Evolutionary conservation across 1,284 basidiomycete genomes (phyloP).

Genomic region (Rhodotorula sp.): DNA sequence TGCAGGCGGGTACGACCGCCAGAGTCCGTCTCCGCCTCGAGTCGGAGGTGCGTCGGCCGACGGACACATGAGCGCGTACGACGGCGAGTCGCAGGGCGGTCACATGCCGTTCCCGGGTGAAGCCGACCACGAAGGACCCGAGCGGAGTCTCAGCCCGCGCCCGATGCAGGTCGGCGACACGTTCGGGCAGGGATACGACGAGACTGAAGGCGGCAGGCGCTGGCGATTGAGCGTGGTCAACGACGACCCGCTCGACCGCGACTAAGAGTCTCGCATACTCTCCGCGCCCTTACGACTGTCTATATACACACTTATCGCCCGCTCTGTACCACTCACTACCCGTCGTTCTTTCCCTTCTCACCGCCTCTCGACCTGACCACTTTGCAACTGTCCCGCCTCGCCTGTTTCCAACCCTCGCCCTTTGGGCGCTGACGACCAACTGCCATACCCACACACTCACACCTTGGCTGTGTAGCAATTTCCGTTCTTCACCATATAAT

Average conservation of each 20-base stretch:
- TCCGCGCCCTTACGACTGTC: not conserved
- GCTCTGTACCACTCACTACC: slow-evolving; percentile 1
- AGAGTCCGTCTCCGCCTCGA: slow-evolving; percentile 37
- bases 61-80: slow-evolving; percentile 5
- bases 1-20: slow-evolving; percentile 10
- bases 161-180: slow-evolving; percentile 41
- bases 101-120: slow-evolving; percentile 34
- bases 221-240: slow-evolving; percentile 40
- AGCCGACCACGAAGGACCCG: slow-evolving; percentile 15
- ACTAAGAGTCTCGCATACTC: not conserved
- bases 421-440: not conserved
- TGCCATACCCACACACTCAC: not conserved
- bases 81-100: slow-evolving; percentile 9
- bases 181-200: slow-evolving; percentile 38
- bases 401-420: not conserved
- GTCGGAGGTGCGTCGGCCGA: slow-evolving; percentile 13
- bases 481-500: not conserved
- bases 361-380: not conserved
- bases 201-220: slow-evolving; percentile 27
- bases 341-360: not conserved
- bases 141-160: slow-evolving; percentile 24
- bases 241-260: slow-evolving; percentile 25
- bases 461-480: not conserved
- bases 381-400: not conserved
- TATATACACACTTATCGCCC: not conserved